Evolutionary conservation across 345 rosid genomes (phyloP).

Genomic region (Abelmoschus esculentus): DNA sequence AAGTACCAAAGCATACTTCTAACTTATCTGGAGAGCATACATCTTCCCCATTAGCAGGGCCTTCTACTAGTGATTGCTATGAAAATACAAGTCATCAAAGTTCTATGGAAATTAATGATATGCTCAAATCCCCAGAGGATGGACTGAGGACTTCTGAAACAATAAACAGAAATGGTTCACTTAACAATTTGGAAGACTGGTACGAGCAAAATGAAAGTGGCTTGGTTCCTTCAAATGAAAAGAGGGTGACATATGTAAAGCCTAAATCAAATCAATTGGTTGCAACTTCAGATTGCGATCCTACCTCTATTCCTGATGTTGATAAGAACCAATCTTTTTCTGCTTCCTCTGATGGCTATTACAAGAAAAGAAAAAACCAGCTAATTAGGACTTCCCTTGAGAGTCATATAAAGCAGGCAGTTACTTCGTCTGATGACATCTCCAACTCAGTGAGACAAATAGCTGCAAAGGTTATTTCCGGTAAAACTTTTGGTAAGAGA

Average conservation of each 20-base stretch:
- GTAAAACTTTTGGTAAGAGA: constrained; percentile 35
- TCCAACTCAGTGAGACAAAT: constrained; percentile 29
- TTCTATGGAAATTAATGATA: constrained; percentile 32
- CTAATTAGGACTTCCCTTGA: constrained; percentile 60
- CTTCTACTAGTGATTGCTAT: constrained; percentile 24
- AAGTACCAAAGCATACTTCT: constrained; percentile 29
- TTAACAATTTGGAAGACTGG: constrained; percentile 28
- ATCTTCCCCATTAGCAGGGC: constrained; percentile 38
- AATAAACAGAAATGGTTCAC: constrained; percentile 30
- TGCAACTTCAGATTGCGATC: constrained; percentile 46
- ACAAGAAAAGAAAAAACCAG: constrained; percentile 78
- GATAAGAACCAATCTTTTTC: constrained; percentile 29
- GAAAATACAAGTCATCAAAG: constrained; percentile 36
- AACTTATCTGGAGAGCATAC: constrained; percentile 27
- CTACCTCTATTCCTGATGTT: constrained; percentile 21
- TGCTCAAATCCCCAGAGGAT: constrained; percentile 31
- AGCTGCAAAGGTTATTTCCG: constrained; percentile 29
- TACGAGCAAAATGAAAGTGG: constrained; percentile 32
- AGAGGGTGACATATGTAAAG: constrained; percentile 56
- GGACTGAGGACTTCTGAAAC: constrained; percentile 32
- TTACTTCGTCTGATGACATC: constrained; percentile 25
- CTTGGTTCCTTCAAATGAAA: constrained; percentile 31
- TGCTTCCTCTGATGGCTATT: constrained; percentile 59
- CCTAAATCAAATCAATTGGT: constrained; percentile 77
- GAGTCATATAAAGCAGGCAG: constrained; percentile 25